Base-by-base conservation (phyloP, 768 basidiomycete species). In the Pilatotrama ljubarskyi region DNA sequence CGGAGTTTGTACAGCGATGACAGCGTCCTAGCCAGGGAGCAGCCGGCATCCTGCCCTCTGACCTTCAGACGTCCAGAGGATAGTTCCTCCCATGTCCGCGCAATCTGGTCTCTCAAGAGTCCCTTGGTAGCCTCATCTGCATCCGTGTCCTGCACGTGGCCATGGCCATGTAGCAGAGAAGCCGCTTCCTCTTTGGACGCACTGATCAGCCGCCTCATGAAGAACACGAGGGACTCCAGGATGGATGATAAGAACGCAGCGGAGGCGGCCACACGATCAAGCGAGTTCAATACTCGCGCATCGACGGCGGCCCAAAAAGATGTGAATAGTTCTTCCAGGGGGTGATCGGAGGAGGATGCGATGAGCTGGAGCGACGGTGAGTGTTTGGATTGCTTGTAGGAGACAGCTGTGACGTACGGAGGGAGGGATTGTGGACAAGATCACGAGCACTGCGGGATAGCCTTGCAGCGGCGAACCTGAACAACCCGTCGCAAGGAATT, bases 221-320 rank as follows among this genome's bases (percentile, higher is more conserved):
- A 73, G 66, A 88, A 88, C 0, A 83, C 73, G 13, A 84, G 68
- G 65, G 85, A 91, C 72, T 97, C 95, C 8, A 91, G 72, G 3
- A 91, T 67, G 0, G 90, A 81, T 0, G 82, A 78, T 17, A 89
- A 74, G 73, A 94, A 90, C 10, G 91, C 86, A 0, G 85, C 80
- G 5, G 82, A 82, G 11, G 81, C 76, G 8, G 76, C 75, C 1
- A 76, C 68, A 6, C 84, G 78, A 49, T 86, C 78, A 10, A 88
- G 77, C 0, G 84, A 77, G 36, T 79, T 82, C 5, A 91, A 77
- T 0, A 88, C 84, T 22, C 84, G 82, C 6, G 83, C 83, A 51
- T 90, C 86, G 1, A 92, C 72, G 0, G 91, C 93, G 15, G 85
- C 82, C 93, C 95, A 97, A 66, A 98, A 86, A 0, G 91, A 84